Conservation (phyloP, 148 eudicot genomes). For the Rhododendron simsii region DNA sequence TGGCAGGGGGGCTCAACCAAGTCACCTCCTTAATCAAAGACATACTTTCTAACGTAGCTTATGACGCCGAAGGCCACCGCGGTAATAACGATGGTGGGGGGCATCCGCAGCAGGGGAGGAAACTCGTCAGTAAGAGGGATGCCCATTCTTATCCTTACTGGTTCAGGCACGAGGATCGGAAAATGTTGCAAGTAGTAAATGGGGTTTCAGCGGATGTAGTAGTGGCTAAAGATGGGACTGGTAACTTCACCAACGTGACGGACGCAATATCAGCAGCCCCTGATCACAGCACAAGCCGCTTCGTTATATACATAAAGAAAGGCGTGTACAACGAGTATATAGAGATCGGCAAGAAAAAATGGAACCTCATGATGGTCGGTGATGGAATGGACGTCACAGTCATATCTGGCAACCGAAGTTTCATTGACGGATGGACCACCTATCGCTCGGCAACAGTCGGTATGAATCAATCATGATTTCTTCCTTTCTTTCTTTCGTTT, state of each 20-base stretch:
- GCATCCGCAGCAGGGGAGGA: background rate
- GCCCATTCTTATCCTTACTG: conserved; percentile 46
- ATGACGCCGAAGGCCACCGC: conserved; percentile 5
- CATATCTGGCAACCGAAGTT: conserved; percentile 55
- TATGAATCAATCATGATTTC: conserved; percentile 18
- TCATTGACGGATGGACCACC: conserved; percentile 69
- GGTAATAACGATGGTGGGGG: background rate
- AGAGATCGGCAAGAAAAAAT: conserved; percentile 60
- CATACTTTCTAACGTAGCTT: conserved; percentile 50
- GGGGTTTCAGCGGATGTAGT: conserved; percentile 27
- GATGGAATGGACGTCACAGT: conserved; percentile 80
- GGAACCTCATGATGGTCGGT: conserved; percentile 69
- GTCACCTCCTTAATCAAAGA: conserved; percentile 46
- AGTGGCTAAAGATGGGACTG: conserved; percentile 70
- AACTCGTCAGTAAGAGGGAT: background rate
- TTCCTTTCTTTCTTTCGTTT: background rate
- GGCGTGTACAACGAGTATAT: conserved; percentile 75
- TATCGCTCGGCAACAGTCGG: conserved; percentile 82
- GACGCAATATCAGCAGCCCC: conserved; percentile 61
- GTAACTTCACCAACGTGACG: conserved; percentile 47
- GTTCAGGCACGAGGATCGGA: conserved; percentile 48
- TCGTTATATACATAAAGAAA: conserved; percentile 62
- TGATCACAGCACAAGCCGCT: conserved; percentile 34
- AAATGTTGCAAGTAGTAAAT: conserved; percentile 34
- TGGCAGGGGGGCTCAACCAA: conserved; percentile 47